A percentile compares a stretch with the other conserved stretches of the same genome.
These are phyloP conservation scores for Eucalyptus decipiens DNA, from an alignment of 345 rosid species.

Conservation along the genomic window DNA sequence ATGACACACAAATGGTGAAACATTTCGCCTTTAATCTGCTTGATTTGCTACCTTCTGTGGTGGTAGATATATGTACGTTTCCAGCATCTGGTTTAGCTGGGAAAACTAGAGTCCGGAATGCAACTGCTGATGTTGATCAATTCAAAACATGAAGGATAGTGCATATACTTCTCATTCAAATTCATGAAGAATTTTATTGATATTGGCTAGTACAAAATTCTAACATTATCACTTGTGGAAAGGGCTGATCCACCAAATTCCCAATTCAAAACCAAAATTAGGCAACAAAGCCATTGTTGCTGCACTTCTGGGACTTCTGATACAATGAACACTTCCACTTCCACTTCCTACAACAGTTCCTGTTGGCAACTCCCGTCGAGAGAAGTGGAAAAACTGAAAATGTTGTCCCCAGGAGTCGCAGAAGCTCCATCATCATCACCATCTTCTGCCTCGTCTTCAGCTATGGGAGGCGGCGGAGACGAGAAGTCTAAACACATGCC, in stretches of 20 bases:
- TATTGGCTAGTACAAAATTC: not conserved
- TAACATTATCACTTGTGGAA: not conserved
- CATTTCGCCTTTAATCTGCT: not conserved
- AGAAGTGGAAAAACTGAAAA: conserved; percentile 14
- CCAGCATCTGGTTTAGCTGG: not conserved
- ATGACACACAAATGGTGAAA: not conserved
- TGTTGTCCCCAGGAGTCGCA: not conserved
- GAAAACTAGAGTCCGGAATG: not conserved
- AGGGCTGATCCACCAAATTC: not conserved
- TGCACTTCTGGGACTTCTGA: not conserved
- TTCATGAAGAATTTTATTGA: not conserved
- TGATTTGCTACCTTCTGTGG: not conserved
- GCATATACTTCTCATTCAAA: not conserved
- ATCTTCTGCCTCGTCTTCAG: conserved; percentile 9
- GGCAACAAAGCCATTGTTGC: not conserved
- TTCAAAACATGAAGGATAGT: not conserved
- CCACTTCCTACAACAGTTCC: not conserved
- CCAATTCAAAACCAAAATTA: not conserved
- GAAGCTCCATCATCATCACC: conserved; percentile 1
- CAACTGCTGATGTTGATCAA: not conserved
- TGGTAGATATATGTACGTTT: not conserved
- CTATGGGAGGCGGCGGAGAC: conserved; percentile 32
- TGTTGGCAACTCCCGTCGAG: conserved; percentile 25
- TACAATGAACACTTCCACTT: not conserved
- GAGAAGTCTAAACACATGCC: conserved; percentile 81